These are phyloP conservation scores for Calonectria pseudoreteaudii DNA, from an alignment of 2,329 filamentous ascomycete genomes.

Conservation along the genomic window DNA sequence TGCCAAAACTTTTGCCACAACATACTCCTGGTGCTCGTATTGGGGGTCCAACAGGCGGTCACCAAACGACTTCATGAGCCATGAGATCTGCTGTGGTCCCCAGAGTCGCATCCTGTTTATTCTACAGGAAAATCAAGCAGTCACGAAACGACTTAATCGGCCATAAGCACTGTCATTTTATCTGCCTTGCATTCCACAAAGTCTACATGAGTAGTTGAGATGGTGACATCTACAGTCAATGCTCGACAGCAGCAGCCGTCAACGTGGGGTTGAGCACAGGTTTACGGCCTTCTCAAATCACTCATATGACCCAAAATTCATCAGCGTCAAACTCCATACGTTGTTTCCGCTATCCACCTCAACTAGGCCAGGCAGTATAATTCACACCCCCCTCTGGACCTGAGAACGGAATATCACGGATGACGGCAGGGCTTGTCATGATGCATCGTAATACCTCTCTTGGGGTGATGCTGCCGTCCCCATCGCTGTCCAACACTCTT, in stretches of 20 bases:
- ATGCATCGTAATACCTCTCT: background rate
- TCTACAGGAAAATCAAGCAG: too few species aligned
- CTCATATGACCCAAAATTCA: background rate
- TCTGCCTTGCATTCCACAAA: too few species aligned
- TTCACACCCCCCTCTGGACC: background rate
- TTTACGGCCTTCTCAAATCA: background rate
- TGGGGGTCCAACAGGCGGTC: background rate
- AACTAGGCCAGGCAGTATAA: background rate
- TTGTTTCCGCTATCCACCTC: background rate
- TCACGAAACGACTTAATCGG: background rate
- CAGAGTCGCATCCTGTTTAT: too few species aligned
- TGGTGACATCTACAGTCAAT: too few species aligned
- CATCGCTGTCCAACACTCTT: too few species aligned
- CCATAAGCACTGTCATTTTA: background rate
- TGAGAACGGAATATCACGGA: background rate
- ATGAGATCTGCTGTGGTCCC: background rate
- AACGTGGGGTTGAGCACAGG: background rate
- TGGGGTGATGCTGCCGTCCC: background rate
- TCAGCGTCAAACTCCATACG: background rate
- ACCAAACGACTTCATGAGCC: background rate
- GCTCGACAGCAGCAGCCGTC: too few species aligned
- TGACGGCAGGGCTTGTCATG: background rate
- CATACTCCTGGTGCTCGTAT: background rate
- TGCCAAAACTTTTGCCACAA: background rate
- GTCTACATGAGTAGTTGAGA: too few species aligned